Conservation (phyloP, 1,284 basidiomycete species). For the Leccinum angustisporum region DNA sequence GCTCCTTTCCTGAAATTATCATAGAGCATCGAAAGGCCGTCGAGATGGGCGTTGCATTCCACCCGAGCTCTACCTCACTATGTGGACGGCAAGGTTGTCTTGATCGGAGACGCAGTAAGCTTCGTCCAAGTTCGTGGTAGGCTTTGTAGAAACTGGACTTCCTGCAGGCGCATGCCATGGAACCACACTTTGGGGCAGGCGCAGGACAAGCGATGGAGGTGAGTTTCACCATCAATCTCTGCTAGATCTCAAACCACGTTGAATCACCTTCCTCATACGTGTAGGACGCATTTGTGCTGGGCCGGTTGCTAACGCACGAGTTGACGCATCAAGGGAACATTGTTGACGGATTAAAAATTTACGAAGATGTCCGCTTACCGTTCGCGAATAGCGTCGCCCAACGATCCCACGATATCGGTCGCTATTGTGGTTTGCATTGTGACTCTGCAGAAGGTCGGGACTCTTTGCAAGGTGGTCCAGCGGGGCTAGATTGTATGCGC, state of each 20-base stretch:
- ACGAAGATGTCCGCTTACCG: constrained; percentile 34
- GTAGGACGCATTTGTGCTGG: constrained; percentile 40
- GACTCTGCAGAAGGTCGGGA: background rate
- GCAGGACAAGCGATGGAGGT: constrained; percentile 37
- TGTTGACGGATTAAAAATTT: constrained; percentile 27
- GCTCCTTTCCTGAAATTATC: constrained; percentile 1
- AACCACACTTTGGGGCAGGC: constrained; percentile 32
- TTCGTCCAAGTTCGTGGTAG: background rate
- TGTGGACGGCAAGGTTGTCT: constrained; percentile 28
- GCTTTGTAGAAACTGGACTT: background rate
- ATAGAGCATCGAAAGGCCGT: constrained; percentile 21
- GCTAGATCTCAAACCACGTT: background rate
- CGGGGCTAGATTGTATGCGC: constrained; percentile 11
- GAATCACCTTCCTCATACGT: background rate
- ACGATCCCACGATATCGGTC: constrained; percentile 3
- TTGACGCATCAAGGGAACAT: constrained; percentile 22
- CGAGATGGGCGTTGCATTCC: constrained; percentile 34
- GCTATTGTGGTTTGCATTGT: constrained; percentile 4
- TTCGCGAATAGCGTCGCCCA: constrained; percentile 21
- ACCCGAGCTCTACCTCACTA: constrained; percentile 33
- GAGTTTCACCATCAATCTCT: background rate
- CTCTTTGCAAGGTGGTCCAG: background rate
- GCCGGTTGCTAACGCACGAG: constrained; percentile 33
- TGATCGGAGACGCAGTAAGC: constrained; percentile 39
- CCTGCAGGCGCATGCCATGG: constrained; percentile 33